A percentile compares a stretch with the other conserved stretches of the same genome.
phyloP scores from a whole-genome alignment of 2,329 filamentous ascomycete genomes.

The Stachybotrys elegans region DNA sequence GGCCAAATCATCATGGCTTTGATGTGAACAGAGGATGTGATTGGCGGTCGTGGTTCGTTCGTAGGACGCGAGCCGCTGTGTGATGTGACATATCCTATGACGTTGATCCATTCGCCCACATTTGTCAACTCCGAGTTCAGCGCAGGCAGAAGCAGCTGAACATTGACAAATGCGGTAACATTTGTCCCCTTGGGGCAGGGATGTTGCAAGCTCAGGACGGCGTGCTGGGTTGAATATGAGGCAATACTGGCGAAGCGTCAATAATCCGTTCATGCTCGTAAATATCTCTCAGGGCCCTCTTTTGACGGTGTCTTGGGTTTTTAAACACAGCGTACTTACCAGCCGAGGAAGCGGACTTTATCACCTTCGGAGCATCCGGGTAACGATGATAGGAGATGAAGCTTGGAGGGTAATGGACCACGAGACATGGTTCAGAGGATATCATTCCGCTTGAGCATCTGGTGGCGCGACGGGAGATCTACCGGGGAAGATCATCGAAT shows the following conservation, averaged over 20 bases:
- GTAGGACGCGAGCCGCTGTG: constrained; percentile 9
- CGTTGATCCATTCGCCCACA: constrained; percentile 82
- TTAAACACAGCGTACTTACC: constrained; percentile 52
- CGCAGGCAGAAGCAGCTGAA: constrained; percentile 64
- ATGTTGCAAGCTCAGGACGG: constrained; percentile 63
- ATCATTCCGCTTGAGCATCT: too few relatives aligned
- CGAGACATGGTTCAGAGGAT: constrained; percentile 45
- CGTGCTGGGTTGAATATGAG: constrained; percentile 48
- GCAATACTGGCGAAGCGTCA: constrained; percentile 38
- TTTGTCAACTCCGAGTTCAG: constrained; percentile 59
- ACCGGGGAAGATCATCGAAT: too few relatives aligned
- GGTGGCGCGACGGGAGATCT: too few relatives aligned
- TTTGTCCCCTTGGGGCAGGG: constrained; percentile 46
- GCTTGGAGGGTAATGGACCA: constrained; percentile 58
- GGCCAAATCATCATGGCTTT: constrained; percentile 77
- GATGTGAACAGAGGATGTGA: too few relatives aligned
- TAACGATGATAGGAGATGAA: constrained; percentile 62
- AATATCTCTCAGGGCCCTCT: too few relatives aligned
- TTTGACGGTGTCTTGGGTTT: constrained; percentile 4
- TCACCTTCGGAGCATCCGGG: constrained; percentile 46
- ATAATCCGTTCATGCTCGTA: too few relatives aligned
- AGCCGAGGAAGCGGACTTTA: constrained; percentile 92
- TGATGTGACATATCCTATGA: constrained; percentile 72
- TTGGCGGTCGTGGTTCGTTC: constrained; percentile 11
- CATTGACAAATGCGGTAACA: constrained; percentile 58